Evolutionary conservation across 345 rosid genomes (phyloP), one percentile per base, ranked within the genome.

Genomic region (Clarkia xantiana): DNA sequence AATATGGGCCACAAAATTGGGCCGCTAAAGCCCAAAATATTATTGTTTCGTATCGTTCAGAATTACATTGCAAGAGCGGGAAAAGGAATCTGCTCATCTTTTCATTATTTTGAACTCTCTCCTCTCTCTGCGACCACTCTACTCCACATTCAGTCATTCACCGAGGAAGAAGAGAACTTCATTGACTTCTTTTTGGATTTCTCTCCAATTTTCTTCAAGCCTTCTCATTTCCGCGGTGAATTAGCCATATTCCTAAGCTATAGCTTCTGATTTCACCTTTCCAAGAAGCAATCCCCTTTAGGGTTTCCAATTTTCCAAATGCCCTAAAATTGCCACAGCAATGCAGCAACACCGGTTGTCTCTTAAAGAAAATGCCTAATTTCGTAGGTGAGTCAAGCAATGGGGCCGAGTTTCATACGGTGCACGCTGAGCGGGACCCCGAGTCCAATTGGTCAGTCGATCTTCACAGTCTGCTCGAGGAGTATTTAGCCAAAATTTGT

Each of bases 371-470:
- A 34, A 75, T 68, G 87, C 62, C 50, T 55, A 60, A 34, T 56
- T 53, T 51, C 57, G 54, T 25, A 18, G 71, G 60, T 15, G 70
- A 62, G 1, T 43, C 62, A 5, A 53, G 44, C 13, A 52, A 58
- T 29, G 73, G 62, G 11, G 58, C 56, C 34, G 55, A 39, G 63
- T 63, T 81, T 69, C 86, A 80, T 49, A 67, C 68, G 3, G 78
- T 93, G 15, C 90, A 80, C 42, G 90, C 96, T 18, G 88, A 80
- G 68, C 82, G 95, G 4, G 94, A 87, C 68, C 76, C 81, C 52
- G 81, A 74, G 53, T 88, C 99, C 17, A 93, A 93, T 59, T 87
- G 96, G 95, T 93, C 83, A 45, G 95, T 93, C 14, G 78, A 87
- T 71, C 77, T 93, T 54, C 71, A 96, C 51, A 70, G 71, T 52